Evolutionary conservation across 2,329 filamentous ascomycete species (phyloP).

Genomic region (Elsinoe perseae): DNA sequence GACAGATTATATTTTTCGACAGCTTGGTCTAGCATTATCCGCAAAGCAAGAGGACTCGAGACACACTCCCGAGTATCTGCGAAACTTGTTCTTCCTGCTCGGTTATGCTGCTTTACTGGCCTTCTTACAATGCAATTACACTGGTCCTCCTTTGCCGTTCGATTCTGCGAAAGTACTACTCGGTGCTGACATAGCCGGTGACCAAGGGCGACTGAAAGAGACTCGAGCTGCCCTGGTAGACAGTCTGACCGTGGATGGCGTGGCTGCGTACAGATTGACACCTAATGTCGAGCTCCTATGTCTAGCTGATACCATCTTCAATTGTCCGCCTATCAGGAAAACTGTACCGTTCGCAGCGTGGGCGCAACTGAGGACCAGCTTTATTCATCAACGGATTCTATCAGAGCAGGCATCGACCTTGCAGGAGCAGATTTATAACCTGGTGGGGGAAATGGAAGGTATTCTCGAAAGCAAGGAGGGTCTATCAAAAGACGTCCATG

Average conservation of each 20-base stretch:
- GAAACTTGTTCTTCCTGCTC: slow-evolving; percentile 41
- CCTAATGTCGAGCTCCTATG: slow-evolving; percentile 78
- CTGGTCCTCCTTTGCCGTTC: slow-evolving; percentile 69
- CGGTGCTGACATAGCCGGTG: slow-evolving; percentile 38
- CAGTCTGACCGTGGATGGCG: slow-evolving; percentile 70
- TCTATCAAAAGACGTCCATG: slow-evolving; percentile 40
- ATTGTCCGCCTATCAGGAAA: slow-evolving; percentile 40
- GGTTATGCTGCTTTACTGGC: slow-evolving; percentile 64
- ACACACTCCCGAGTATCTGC: neutral
- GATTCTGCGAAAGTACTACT: slow-evolving; percentile 44
- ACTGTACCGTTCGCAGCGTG: slow-evolving; percentile 47
- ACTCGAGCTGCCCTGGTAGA: slow-evolving; percentile 56
- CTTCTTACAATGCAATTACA: slow-evolving; percentile 82
- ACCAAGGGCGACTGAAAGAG: slow-evolving; percentile 30
- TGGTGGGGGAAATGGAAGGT: slow-evolving; percentile 50
- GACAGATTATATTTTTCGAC: slow-evolving; percentile 41
- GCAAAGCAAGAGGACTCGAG: slow-evolving; percentile 30
- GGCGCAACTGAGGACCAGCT: slow-evolving; percentile 62
- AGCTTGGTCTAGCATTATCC: slow-evolving; percentile 33
- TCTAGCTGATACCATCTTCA: slow-evolving; percentile 58
- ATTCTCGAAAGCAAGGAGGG: slow-evolving; percentile 22
- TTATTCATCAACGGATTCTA: slow-evolving; percentile 62
- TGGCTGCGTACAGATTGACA: slow-evolving; percentile 76
- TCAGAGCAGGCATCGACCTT: slow-evolving; percentile 54
- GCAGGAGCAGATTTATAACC: slow-evolving; percentile 53